Conservation (phyloP, 2,329 filamentous ascomycete genomes). For the Hirsutella thompsonii region DNA sequence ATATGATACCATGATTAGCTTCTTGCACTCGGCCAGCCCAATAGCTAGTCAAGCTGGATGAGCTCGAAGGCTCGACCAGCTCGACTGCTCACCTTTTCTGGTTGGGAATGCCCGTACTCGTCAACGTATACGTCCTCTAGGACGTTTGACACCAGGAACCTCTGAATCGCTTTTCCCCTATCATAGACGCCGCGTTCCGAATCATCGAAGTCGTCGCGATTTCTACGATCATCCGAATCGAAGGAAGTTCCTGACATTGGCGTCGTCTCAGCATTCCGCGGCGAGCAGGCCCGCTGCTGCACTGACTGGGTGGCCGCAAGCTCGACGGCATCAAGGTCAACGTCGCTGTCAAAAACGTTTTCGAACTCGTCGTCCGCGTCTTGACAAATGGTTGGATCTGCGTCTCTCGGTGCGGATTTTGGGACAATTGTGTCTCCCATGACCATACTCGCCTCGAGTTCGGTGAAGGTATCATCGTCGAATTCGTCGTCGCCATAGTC, state of each 20-base stretch:
- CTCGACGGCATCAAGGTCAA: slow-evolving; percentile 69
- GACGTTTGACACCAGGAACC: slow-evolving; percentile 70
- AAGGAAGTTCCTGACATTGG: no score
- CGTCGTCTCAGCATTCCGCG: slow-evolving; percentile 7
- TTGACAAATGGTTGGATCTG: no score
- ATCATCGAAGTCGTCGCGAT: no score
- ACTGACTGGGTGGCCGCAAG: slow-evolving; percentile 58
- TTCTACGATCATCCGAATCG: no score
- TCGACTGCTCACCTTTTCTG: slow-evolving; percentile 61
- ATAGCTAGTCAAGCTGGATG: no score
- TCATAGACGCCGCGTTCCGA: no score
- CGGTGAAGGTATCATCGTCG: slow-evolving; percentile 46
- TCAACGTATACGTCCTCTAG: slow-evolving; percentile 56
- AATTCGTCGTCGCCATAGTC: slow-evolving; percentile 45
- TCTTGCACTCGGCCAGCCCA: no score
- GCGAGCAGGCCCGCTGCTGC: slow-evolving; percentile 11
- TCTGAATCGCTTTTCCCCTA: slow-evolving; percentile 76
- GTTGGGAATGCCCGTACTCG: slow-evolving; percentile 41
- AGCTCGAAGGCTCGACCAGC: no score
- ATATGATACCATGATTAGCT: no score
- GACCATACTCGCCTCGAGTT: slow-evolving; percentile 33
- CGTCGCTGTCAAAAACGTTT: slow-evolving; percentile 49
- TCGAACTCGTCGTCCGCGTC: slow-evolving; percentile 21
- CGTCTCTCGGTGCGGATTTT: slow-evolving; percentile 8
- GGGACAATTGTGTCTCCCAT: slow-evolving; percentile 5